Base-by-base conservation (phyloP, 1,139 yeast genomes). In the Schizosaccharomyces versatilis region DNA sequence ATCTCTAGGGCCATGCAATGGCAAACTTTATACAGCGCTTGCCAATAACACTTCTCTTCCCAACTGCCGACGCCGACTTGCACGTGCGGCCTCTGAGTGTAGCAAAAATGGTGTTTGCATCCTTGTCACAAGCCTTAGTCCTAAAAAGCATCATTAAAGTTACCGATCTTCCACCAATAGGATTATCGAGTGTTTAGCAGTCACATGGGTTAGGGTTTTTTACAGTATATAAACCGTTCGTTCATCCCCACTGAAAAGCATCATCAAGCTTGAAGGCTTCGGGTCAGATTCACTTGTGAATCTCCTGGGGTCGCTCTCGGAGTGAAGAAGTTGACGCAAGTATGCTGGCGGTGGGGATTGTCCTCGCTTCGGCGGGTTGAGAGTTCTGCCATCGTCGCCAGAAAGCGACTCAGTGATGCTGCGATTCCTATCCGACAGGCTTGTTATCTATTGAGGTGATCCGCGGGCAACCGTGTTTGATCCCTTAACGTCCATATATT, bases 181-280 rank as follows among this genome's bases (percentile, higher is more conserved):
- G 32, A 24, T 3, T 24, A 3, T 24, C 32, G 2, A 24, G 5
- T 5, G 5, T 24, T 24, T 24, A 24, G 32, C 32, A 24, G 32
- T 24, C 32, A 24, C 32, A 24, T 24, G 32, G 32, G 32, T 24
- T 24, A 24, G 32, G 32, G 32, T 24, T 24, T 24, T 24, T 24
- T 24, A 24, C 5, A 24, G 32, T 24, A 24, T 24, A 24, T 24
- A 24, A 24, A 24, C 32, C 32, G 32, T 24, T 24, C 32, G 5
- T 24, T 24, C 5, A 24, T 24, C 32, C 32, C 32, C 5, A 24
- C 32, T 24, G 32, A 24, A 24, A 24, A 83, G 95, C 2, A 86
- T 84, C 9, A 81, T 90, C 39, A 81, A 83, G 62, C 64, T 84
- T 15, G 86, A 95, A 94, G 73, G 94, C 12, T 71, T 79, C 51